Base-by-base conservation (phyloP, 257 asterid species). In the Coffea canephora region DNA sequence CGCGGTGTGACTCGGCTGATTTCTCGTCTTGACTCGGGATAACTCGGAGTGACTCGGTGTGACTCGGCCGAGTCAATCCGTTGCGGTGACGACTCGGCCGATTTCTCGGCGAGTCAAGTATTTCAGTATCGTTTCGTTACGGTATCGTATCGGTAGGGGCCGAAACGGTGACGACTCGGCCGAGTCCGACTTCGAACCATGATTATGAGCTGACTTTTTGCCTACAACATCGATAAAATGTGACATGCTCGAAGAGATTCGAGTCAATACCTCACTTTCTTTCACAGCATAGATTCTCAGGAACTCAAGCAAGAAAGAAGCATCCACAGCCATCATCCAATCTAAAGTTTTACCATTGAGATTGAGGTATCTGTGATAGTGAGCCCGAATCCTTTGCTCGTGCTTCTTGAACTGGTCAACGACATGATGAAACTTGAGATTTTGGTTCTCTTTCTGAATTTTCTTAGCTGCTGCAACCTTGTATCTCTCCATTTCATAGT, bases 261-360 rank as follows among this genome's bases (percentile, higher is more conserved):
- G 11, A 2, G 82, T 52, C 15, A 61, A 46, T 3, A 2, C 11
- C 64, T 61, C 78, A 0, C 80, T 84, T 67, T 82, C 87, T 55
- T 39, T 59, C 3, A 69, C 46, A 9, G 82, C 78, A 41, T 80
- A 86, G 15, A 70, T 41, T 70, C 64, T 83, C 39, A 92, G 91
- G 41, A 89, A 89, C 82, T 91, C 95, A 27, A 92, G 86, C 85
- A 93, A 54, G 86, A 93, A 93, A 10, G 90, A 88, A 13, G 96
- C 84, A 65, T 90, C 97, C 65, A 93, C 78, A 1, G 92, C 94
- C 93, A 93, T 87, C 89, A 93, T 90, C 98, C 97, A 93, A 7
- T 90, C 83, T 8, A 93, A 77, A 13, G 92, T 87, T 82, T 93
- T 96, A 1, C 89, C 84, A 39, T 79, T 88, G 83, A 86, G 80